Base-by-base conservation (phyloP, 768 basidiomycete species). In the Serpula lacrymans region DNA sequence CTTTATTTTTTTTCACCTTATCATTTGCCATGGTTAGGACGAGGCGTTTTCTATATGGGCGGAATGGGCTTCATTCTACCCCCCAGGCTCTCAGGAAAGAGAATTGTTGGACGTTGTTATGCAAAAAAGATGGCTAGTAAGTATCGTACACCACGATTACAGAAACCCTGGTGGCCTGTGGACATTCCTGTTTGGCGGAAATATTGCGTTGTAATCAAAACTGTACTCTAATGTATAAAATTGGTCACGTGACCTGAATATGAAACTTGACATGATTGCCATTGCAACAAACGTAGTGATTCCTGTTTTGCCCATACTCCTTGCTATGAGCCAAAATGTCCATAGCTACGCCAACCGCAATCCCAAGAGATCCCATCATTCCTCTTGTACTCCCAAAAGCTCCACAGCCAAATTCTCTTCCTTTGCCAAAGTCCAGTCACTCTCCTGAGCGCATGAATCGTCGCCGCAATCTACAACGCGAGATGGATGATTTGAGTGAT, bases 31-130 rank as follows among this genome's bases (percentile, higher is more conserved):
- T 29, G 11, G 32, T 42, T 58, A 97, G 93, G 90, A 95, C 23
- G 96, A 98, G 59, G 94, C 92, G 0, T 99, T 96, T 60, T 84
- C 83, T 7, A 94, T 93, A 41, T 99, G 95, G 95, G 74, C 80
- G 1, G 87, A 93, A 48, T 99, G 96, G 96, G 84, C 91, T 10
- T 78, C 81, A 14, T 82, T 88, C 46, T 95, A 92, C 54, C 78
- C 84, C 3, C 84, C 88, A 2, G 71, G 59, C 5, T 91, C 93
- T 0, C 65, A 72, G 5, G 83, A 89, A 39, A 75, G 93, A 37
- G 63, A 65, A 28, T 54, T 94, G n/a, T 69, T 99, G 20, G 83
- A 94, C 37, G 45, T 62, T 5, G 74, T 97, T 28, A 70, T 80
- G 33, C 72, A 83, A 41, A 70, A 79, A 39, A 75, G 87, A 28